Evolutionary conservation across 2,329 filamentous ascomycete species (phyloP).

Genomic region (Aureobasidium namibiae): DNA sequence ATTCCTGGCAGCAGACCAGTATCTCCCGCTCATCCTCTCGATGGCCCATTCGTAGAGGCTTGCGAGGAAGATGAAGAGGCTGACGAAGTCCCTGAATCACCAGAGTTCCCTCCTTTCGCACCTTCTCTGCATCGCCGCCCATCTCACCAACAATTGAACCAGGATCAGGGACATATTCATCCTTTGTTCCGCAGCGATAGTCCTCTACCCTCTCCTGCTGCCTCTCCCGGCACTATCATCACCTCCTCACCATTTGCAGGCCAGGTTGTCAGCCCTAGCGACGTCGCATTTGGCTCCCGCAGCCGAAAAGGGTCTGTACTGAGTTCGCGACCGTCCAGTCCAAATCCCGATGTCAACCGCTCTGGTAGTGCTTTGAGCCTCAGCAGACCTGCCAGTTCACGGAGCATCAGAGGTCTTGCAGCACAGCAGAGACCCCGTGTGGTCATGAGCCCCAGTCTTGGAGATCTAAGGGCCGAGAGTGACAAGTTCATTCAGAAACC

Average conservation of each 20-base stretch:
- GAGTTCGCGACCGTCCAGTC: neutral
- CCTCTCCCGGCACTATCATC: conserved; percentile 63
- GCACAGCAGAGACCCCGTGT: conserved; percentile 4
- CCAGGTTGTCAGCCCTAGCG: conserved; percentile 43
- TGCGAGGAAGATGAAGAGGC: conserved; percentile 14
- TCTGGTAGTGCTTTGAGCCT: neutral
- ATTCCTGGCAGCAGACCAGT: conserved; percentile 61
- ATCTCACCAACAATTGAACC: conserved; percentile 15
- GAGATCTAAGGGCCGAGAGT: neutral
- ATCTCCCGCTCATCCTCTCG: conserved; percentile 54
- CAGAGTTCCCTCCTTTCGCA: conserved; percentile 5
- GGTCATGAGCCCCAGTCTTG: conserved; percentile 3
- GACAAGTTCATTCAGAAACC: neutral
- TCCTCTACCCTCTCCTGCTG: conserved; percentile 54
- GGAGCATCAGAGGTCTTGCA: conserved; percentile 5
- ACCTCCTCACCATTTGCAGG: conserved; percentile 62
- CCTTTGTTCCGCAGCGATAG: conserved; percentile 69
- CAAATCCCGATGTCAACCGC: neutral
- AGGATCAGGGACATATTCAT: conserved; percentile 63
- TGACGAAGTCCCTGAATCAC: conserved; percentile 4
- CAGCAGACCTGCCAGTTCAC: conserved; percentile 4
- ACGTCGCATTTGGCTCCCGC: conserved; percentile 1
- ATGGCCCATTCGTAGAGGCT: conserved; percentile 35
- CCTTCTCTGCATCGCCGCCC: conserved; percentile 17
- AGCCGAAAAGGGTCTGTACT: conserved; percentile 1